A percentile compares a stretch with the other conserved stretches of the same genome.
phyloP scores from a whole-genome alignment of 331 rosid genomes.

The Dryas integrifolia region DNA sequence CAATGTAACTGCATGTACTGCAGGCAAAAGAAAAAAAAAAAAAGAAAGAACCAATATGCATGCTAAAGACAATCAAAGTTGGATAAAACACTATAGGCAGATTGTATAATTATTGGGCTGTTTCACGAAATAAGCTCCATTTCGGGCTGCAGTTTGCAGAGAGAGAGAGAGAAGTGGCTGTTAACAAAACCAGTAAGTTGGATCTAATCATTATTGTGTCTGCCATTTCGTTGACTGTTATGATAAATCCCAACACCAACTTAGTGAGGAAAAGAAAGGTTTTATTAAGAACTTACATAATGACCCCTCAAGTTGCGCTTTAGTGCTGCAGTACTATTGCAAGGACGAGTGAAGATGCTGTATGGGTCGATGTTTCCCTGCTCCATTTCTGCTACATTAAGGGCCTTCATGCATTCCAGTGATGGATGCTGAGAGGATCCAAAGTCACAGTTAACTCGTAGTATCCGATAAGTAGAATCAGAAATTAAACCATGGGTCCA shows the following conservation, averaged over 20 bases:
- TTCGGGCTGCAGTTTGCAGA: no score
- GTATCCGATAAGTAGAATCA: constrained; percentile 66
- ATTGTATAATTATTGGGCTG: no score
- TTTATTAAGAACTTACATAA: constrained; percentile 59
- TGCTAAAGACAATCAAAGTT: no score
- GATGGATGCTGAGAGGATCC: constrained; percentile 74
- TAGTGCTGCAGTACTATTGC: constrained; percentile 54
- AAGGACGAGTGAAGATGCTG: constrained; percentile 69
- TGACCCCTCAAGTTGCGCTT: constrained; percentile 62
- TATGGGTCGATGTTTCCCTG: constrained; percentile 80
- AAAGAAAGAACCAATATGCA: no score
- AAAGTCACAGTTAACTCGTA: constrained; percentile 48
- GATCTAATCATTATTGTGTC: no score
- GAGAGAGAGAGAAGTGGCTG: no score
- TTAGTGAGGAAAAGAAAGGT: constrained; percentile 16
- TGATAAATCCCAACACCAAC: not conserved
- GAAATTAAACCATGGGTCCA: constrained; percentile 90
- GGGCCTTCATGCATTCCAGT: constrained; percentile 60
- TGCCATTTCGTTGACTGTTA: not conserved
- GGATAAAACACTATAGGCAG: no score
- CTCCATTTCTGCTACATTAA: constrained; percentile 46
- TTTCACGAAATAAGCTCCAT: no score
- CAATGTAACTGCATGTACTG: no score
- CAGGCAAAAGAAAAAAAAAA: no score
- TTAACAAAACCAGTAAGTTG: no score